phyloP scores from a whole-genome alignment of 1,284 basidiomycete genomes.

The Cystobasidiaceae sp. region DNA sequence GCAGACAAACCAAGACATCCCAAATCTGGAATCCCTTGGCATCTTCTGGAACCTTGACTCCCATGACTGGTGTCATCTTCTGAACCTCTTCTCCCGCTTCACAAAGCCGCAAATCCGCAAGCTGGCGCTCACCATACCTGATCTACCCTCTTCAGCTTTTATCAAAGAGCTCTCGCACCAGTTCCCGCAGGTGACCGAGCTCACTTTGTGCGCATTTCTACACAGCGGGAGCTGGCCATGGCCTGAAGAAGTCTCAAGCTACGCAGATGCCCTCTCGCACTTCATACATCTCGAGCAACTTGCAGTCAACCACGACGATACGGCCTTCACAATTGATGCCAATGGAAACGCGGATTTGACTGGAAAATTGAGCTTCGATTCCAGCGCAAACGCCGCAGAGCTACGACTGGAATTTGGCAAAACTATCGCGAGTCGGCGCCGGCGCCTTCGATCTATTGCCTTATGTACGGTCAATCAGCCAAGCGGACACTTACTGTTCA shows the following conservation, averaged over 20 bases:
- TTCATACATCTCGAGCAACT: background rate
- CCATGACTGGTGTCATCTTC: background rate
- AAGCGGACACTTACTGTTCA: no score
- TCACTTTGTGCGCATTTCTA: constrained; percentile 14
- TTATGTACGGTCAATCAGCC: no score
- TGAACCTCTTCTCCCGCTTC: background rate
- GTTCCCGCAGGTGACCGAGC: background rate
- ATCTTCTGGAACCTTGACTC: constrained; percentile 1
- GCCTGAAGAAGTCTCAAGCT: background rate
- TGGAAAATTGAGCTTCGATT: constrained; percentile 9
- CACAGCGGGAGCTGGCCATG: constrained; percentile 8
- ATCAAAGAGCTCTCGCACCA: background rate
- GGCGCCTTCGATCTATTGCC: no score
- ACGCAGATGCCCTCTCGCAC: constrained; percentile 1
- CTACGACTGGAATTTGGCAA: no score
- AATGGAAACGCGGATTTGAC: background rate
- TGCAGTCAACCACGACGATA: constrained; percentile 18
- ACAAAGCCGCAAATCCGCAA: background rate
- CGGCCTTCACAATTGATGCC: background rate
- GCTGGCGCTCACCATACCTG: background rate
- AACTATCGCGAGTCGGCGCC: no score
- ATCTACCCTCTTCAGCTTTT: background rate
- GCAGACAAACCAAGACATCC: background rate
- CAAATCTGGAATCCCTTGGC: background rate
- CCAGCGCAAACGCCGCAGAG: background rate